phyloP scores from a whole-genome alignment of 768 basidiomycete genomes.

The Suillus subaureus region DNA sequence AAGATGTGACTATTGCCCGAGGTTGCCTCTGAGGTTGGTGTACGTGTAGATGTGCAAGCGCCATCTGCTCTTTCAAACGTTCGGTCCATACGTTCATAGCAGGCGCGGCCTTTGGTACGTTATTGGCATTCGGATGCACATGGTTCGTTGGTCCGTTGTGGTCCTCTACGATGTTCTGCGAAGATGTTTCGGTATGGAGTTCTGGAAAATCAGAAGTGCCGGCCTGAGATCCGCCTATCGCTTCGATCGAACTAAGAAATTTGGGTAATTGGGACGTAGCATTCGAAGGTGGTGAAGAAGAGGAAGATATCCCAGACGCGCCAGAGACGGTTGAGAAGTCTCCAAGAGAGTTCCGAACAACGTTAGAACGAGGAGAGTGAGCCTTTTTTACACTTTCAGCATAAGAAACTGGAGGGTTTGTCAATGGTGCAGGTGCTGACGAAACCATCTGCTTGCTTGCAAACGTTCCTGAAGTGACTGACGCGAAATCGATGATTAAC shows the following conservation, averaged over 20 bases:
- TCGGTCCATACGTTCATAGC: conserved; percentile 45
- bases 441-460: conserved; percentile 28
- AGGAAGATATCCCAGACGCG: conserved; percentile 9
- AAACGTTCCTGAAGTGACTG: conserved; percentile 1
- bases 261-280: not conserved
- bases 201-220: conserved; percentile 6
- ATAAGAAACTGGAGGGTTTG: conserved; percentile 54
- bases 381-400: conserved; percentile 56
- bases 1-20: conserved; percentile 13
- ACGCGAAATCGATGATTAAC: not conserved
- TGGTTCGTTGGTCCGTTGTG: conserved; percentile 3
- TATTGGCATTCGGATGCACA: conserved; percentile 10
- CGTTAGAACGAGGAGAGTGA: conserved; percentile 35
- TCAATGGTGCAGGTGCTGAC: conserved; percentile 29
- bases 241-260: not conserved
- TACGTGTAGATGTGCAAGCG: conserved; percentile 18
- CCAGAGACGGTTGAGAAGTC: conserved; percentile 6
- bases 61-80: conserved; percentile 44
- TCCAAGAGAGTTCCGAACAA: conserved; percentile 9
- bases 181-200: conserved; percentile 4
- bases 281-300: conserved; percentile 14
- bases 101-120: conserved; percentile 21
- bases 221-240: conserved; percentile 1
- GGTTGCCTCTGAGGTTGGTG: conserved; percentile 24
- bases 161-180: not conserved